These are phyloP conservation scores for Pythium coloratum DNA, from an alignment of 352 stramenopile genomes.

Conservation along the genomic window DNA sequence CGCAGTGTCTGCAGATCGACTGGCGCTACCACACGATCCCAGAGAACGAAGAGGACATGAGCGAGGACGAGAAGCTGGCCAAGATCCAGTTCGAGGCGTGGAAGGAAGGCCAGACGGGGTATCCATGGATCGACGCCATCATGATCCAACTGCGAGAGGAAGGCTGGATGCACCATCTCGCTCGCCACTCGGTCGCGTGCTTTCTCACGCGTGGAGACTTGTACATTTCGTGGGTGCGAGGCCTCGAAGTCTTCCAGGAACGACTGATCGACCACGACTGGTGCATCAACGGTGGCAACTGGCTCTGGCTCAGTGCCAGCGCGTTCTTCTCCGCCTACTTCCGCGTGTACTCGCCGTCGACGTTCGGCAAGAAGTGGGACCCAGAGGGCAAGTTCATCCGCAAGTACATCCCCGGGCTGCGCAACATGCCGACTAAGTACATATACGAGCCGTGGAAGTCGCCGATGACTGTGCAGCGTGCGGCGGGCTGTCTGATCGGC, in stretches of 20 bases:
- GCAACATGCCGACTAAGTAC: conserved; percentile 93
- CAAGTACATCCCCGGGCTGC: conserved; percentile 92
- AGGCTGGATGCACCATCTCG: conserved; percentile 90
- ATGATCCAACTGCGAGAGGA: conserved; percentile 94
- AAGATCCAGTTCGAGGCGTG: conserved; percentile 89
- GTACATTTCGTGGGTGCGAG: conserved; percentile 94
- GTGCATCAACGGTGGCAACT: conserved; percentile 97
- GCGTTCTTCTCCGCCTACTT: conserved; percentile 98
- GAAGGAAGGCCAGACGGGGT: conserved; percentile 95
- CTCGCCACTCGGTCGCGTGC: conserved; percentile 95
- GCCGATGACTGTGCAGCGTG: conserved; percentile 84
- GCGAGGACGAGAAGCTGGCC: conserved; percentile 83
- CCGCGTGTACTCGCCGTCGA: conserved; percentile 93
- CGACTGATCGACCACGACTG: conserved; percentile 97
- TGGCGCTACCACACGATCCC: conserved; percentile 89
- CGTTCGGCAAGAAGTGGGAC: conserved; percentile 97
- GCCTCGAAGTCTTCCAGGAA: conserved; percentile 91
- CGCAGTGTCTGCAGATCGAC: conserved; percentile 86
- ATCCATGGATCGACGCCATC: conserved; percentile 97
- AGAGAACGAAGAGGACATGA: conserved; percentile 53
- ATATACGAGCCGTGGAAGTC: conserved; percentile 98
- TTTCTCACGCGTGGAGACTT: conserved; percentile 98
- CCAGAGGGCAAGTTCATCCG: conserved; percentile 89
- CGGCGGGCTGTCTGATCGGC: conserved; percentile 84
- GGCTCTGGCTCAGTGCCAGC: conserved; percentile 95